Base-by-base conservation (phyloP, 1,284 basidiomycete genomes). In the Prillingera fragicola region DNA sequence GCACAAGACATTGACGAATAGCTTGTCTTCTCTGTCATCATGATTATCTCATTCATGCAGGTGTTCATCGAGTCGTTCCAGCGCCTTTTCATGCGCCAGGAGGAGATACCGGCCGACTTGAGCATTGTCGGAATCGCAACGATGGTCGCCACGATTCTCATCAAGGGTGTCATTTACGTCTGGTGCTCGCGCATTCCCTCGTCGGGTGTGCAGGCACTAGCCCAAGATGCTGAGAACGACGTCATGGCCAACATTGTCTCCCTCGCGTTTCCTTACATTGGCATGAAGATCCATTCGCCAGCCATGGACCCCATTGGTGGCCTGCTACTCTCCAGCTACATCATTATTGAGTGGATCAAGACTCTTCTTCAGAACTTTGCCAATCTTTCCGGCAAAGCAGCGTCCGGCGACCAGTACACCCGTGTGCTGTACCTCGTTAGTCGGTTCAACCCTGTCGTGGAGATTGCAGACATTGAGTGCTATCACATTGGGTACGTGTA, bases 21-120 rank as follows among this genome's bases (percentile, higher is more conserved):
- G 67, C 63, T 72, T 44, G 63, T 78, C 48, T 79, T 79, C 55
- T 72, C 73, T n/a, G 76, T 79, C n/a, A 71, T 74, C 27, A 78
- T 78, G 77, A 77, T 78, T 37, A 69, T 75, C 0, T 75, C 70
- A 3, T 75, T 74, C 45, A 59, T 67, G 3, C 71, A 74, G 54
- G 73, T 74, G 21, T 74, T 73, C 48, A 73, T 75, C 55, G 71
- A 74, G 57, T 76, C 72, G 1, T 62, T 72, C 24, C 63, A 72
- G 43, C 55, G 73, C 23, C 25, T 39, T 4, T n/a, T 37, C 25
- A 41, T 49, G 6, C 66, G 67, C 3, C 48, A 59, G 9, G 53
- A 55, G 2, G 48, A 60, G 13, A 55, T 50, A 8, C 54, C 61
- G 13, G 64, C 60, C n/a, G 65, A 69, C 21, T 54, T 73, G 17